phyloP scores from a whole-genome alignment of 2,329 filamentous ascomycete species.

The Penicillium occitanis region DNA sequence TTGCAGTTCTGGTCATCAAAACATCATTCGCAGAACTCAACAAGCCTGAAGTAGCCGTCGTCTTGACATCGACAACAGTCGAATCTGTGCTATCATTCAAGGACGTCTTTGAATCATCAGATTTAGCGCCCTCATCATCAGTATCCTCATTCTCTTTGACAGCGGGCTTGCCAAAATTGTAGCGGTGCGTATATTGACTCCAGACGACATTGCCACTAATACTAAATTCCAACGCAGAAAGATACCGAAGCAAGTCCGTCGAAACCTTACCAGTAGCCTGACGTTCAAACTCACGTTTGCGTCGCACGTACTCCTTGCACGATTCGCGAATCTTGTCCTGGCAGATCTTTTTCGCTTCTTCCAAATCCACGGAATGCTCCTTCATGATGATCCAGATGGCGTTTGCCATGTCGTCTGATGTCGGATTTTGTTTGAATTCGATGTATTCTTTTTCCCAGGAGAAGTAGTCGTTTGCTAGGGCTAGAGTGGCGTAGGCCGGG shows the following conservation, averaged over 20 bases:
- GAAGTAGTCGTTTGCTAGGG: conserved; percentile 43
- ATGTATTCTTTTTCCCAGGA: conserved; percentile 41
- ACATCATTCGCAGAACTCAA: not conserved
- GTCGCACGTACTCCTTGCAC: not conserved
- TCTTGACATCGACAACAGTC: not conserved
- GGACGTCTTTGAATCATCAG: not conserved
- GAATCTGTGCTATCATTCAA: conserved; percentile 1
- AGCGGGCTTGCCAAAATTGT: not conserved
- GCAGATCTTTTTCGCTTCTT: conserved; percentile 27
- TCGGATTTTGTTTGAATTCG: conserved; percentile 20
- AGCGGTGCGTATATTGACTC: not conserved
- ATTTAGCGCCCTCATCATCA: not conserved
- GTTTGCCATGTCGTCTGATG: conserved; percentile 36
- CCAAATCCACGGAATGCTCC: conserved; percentile 31
- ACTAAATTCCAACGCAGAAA: not conserved
- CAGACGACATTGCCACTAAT: not conserved
- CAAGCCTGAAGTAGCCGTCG: not conserved
- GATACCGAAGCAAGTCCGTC: not conserved
- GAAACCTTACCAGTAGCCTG: not conserved
- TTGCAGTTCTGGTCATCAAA: not conserved
- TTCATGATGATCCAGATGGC: conserved; percentile 44
- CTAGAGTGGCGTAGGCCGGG: conserved; percentile 32
- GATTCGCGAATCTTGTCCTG: not conserved
- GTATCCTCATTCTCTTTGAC: not conserved
- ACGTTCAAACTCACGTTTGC: not conserved